Conservation (phyloP, 2,329 filamentous ascomycete genomes). For the Penicillium psychrosexuale region DNA sequence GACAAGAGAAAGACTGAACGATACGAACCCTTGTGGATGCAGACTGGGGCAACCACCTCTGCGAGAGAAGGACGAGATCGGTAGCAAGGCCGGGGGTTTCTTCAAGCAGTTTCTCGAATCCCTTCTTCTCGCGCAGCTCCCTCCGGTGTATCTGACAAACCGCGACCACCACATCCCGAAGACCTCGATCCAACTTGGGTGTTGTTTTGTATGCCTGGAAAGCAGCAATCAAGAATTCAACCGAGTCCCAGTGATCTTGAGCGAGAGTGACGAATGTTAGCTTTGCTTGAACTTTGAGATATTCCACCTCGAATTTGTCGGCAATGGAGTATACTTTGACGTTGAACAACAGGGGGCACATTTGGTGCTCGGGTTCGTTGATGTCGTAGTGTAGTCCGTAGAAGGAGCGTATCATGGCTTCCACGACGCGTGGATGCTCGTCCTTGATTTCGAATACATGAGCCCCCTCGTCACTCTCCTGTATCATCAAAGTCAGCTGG, state of each 20-base stretch:
- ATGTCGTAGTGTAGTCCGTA: not conserved
- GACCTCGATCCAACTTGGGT: not conserved
- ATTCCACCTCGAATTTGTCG: not conserved
- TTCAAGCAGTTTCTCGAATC: not conserved
- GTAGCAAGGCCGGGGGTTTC: not conserved
- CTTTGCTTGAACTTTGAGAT: not conserved
- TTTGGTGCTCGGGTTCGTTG: not conserved
- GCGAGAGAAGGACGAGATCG: slow-evolving; percentile 1
- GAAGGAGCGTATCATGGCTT: not conserved
- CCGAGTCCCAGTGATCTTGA: not conserved
- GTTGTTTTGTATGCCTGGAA: slow-evolving; percentile 3
- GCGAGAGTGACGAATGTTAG: not conserved
- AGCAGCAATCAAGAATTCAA: not conserved
- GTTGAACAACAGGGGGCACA: not conserved
- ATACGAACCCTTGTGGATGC: not conserved
- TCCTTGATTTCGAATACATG: not conserved
- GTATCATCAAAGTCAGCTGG: not conserved
- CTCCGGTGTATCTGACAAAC: not conserved
- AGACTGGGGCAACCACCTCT: not conserved
- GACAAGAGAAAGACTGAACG: not conserved
- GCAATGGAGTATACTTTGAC: not conserved
- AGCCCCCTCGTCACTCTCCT: not conserved
- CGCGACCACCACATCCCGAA: slow-evolving; percentile 6
- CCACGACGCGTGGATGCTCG: not conserved
- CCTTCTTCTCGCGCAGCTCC: not conserved